Base-by-base conservation (phyloP, 2,329 filamentous ascomycete species). In the Fusarium bulbicola region DNA sequence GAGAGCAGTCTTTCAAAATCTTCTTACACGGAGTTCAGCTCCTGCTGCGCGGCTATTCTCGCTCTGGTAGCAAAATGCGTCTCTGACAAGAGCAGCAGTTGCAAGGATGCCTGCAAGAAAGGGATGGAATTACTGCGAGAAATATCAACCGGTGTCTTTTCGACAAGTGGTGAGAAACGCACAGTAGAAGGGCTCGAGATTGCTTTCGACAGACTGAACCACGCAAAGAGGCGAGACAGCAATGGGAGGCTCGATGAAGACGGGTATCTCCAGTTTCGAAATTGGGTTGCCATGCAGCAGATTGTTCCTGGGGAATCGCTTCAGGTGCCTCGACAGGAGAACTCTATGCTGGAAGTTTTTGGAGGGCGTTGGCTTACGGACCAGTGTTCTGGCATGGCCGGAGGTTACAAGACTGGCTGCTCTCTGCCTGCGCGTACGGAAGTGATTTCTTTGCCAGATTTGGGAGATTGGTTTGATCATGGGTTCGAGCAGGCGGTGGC, bases 241-340 rank as follows among this genome's bases (percentile, higher is more conserved):
- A 28, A 3, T 3, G 11, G n/a, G 10, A 47, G 34, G 16, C 18
- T 53, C 20, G 26, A 37, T 9, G 63, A 57, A 5, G 57, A 61
- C 28, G 75, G 75, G 3, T 77, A 77, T 36, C 39, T 56, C 14
- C 68, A 74, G 43, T 77, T 77, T 64, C 62, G 66, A 30, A 69
- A 72, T 26, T 77, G 73, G 75, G 75, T 72, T 7, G 66, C 71
- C 2, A 59, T 69, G 64, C 74, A 76, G 37, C 70, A 74, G 40
- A 58, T 72, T 42, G 52, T 69, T 9, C 64, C 74, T 5, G 59
- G 61, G 14, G 74, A 75, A 34, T 30, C 53, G 21, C n/a, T 70
- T 18, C 56, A 62, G 30, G n/a, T 63, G 1, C 62, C 57, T 20
- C 45, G 49, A 7, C 63, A 74, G 15, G 68, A 71, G 10, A 54